phyloP scores from a whole-genome alignment of 768 basidiomycete genomes.

The Xerocomellus intermedius region DNA sequence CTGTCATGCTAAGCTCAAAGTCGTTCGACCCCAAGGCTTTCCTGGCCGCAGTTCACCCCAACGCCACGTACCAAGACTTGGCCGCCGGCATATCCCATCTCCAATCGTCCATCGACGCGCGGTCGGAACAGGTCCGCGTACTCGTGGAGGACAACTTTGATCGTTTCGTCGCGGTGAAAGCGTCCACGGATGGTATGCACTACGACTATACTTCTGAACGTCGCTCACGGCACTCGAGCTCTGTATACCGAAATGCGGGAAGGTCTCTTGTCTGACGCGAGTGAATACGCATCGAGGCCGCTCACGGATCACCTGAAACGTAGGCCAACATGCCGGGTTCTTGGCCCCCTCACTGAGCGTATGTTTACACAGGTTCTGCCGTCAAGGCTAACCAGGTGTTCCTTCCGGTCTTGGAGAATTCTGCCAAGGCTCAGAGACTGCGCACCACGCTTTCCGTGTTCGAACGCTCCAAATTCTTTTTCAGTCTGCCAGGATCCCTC shows the following conservation, averaged over 20 bases:
- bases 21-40: slow-evolving; percentile 96
- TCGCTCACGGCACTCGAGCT: slow-evolving; percentile 45
- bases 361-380: slow-evolving; percentile 62
- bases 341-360: slow-evolving; percentile 1
- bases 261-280: slow-evolving; percentile 70
- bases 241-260: slow-evolving; percentile 92
- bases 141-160: slow-evolving; percentile 98
- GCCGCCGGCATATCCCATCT: slow-evolving; percentile 73
- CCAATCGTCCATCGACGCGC: slow-evolving; percentile 77
- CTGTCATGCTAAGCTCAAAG: slow-evolving; percentile 86
- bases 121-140: slow-evolving; percentile 91
- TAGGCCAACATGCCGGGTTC: slow-evolving; percentile 33
- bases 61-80: slow-evolving; percentile 92
- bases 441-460: slow-evolving; percentile 93
- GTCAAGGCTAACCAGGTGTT: slow-evolving; percentile 95
- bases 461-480: slow-evolving; percentile 96
- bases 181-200: slow-evolving; percentile 83
- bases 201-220: slow-evolving; percentile 2
- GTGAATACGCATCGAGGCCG: slow-evolving; percentile 81
- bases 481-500: slow-evolving; percentile 92
- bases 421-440: slow-evolving; percentile 90
- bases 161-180: slow-evolving; percentile 95
- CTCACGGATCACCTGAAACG: slow-evolving; percentile 85
- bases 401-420: slow-evolving; percentile 92
- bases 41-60: slow-evolving; percentile 87